These are phyloP conservation scores for Hydnum rufescens DNA, from an alignment of 768 basidiomycete species.

Conservation along the genomic window DNA sequence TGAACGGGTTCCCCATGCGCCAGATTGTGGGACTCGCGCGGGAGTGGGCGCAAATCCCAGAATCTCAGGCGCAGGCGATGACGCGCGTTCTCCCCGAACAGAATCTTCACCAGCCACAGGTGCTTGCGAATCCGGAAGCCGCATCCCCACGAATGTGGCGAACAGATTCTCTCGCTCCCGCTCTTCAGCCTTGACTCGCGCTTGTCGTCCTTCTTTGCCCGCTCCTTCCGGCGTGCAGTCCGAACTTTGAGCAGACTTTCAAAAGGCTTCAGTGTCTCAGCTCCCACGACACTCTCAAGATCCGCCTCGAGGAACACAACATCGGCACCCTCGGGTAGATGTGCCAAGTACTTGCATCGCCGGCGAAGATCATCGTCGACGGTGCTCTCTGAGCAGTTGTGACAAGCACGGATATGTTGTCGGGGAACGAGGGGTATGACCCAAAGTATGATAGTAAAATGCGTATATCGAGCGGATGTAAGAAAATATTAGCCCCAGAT, in stretches of 20 bases:
- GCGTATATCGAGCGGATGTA: conserved; percentile 90
- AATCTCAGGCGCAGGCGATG: too few relatives aligned
- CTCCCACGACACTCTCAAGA: conserved; percentile 55
- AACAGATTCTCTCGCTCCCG: conserved; percentile 33
- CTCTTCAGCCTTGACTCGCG: conserved; percentile 59
- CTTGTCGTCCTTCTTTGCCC: conserved; percentile 72
- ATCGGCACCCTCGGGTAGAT: conserved; percentile 80
- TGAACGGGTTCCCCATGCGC: conserved; percentile 62
- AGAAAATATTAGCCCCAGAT: conserved; percentile 75
- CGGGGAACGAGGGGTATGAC: conserved; percentile 67
- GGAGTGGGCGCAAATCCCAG: too few relatives aligned
- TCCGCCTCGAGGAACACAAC: conserved; percentile 89
- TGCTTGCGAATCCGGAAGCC: background rate
- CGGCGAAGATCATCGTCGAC: conserved; percentile 88
- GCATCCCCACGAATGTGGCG: background rate
- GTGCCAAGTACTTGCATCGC: conserved; percentile 87
- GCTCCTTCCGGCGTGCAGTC: conserved; percentile 53
- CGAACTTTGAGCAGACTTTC: conserved; percentile 66
- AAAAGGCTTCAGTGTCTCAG: conserved; percentile 59
- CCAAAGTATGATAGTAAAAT: conserved; percentile 73
- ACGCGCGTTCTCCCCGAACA: too few relatives aligned
- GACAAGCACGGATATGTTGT: conserved; percentile 59
- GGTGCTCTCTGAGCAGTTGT: conserved; percentile 54
- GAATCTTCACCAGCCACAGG: conserved; percentile 8
- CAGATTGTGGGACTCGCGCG: conserved; percentile 15